Base-by-base conservation (phyloP, 78 protist genomes). In the Emiliania huxleyi region DNA sequence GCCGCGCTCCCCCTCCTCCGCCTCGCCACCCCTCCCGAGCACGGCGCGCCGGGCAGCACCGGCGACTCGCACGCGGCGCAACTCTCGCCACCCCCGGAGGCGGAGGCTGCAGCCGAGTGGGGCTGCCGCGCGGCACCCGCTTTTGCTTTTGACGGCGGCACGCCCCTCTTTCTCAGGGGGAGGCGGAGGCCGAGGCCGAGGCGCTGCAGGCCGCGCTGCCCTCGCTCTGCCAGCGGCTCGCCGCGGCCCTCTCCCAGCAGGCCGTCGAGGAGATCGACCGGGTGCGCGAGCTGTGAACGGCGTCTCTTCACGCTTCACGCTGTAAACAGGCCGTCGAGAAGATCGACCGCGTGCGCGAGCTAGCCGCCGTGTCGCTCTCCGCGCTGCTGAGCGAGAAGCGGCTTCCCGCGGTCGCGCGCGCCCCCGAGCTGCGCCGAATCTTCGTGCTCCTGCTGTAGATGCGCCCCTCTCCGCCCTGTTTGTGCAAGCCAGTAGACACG, bases 301-400 rank as follows among this genome's bases (percentile, higher is more conserved):
- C 55, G 23, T 12, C 55, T 48, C 55, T 48, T 4, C 4, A 11
- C 55, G 55, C 4, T 48, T 4, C 55, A 11, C 55, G 23, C 55
- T 48, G 55, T 11, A 11, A n/a, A n/a, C n/a, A n/a, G n/a, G n/a
- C n/a, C n/a, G 1, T 21, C 44, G 93, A 91, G 62, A 75, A 81
- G 90, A 91, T 91, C 79, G 81, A 91, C 93, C 90, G 90, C 15
- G 18, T 56, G 44, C 93, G 93, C n/a, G 46, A 29, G 56, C 35
- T 40, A 6, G 85, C 84, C 23, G 85, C 35, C 8, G 35, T 6
- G 38, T 3, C 37, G 87, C 85, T 90, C 48, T 4, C 35, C 38
- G 35, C 15, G 43, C 62, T 62, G 40, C 91, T 69, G 37, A 21
- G 8, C 81, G 21, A 75, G 83, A 5, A 33, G 45, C 23, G 8